Conservation (phyloP, 2,329 filamentous ascomycete species). For the Tolypocladium ophioglossoides region DNA sequence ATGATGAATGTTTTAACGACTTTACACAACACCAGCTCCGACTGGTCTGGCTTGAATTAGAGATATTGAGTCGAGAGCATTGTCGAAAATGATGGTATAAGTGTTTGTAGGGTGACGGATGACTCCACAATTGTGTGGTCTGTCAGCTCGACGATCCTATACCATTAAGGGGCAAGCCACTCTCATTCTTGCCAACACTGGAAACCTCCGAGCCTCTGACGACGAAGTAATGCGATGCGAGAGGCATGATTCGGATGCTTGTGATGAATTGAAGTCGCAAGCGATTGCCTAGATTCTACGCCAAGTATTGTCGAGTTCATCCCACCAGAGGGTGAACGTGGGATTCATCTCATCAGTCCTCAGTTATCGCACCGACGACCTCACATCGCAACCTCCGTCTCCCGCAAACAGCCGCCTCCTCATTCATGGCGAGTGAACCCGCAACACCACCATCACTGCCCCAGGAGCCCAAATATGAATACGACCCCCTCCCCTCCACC, state of each 20-base stretch:
- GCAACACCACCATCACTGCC: neutral
- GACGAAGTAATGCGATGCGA: neutral
- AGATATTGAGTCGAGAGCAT: neutral
- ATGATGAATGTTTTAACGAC: neutral
- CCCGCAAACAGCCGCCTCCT: neutral
- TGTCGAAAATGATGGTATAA: neutral
- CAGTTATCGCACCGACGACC: neutral
- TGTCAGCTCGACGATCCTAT: neutral
- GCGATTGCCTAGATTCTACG: neutral
- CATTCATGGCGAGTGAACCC: neutral
- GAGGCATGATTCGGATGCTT: neutral
- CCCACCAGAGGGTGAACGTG: neutral
- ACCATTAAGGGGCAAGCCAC: neutral
- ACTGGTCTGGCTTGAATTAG: neutral
- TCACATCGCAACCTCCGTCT: neutral
- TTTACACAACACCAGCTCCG: neutral
- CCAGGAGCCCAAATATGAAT: slow-evolving; percentile 8
- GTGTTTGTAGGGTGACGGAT: neutral
- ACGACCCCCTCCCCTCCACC: slow-evolving; percentile 10
- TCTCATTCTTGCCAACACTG: neutral
- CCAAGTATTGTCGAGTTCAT: neutral
- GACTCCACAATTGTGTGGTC: neutral
- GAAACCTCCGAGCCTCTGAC: neutral
- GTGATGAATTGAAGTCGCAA: neutral
- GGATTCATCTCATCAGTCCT: no score